phyloP scores from a whole-genome alignment of 1,284 basidiomycete species.

The Sanghuangporus baumii region DNA sequence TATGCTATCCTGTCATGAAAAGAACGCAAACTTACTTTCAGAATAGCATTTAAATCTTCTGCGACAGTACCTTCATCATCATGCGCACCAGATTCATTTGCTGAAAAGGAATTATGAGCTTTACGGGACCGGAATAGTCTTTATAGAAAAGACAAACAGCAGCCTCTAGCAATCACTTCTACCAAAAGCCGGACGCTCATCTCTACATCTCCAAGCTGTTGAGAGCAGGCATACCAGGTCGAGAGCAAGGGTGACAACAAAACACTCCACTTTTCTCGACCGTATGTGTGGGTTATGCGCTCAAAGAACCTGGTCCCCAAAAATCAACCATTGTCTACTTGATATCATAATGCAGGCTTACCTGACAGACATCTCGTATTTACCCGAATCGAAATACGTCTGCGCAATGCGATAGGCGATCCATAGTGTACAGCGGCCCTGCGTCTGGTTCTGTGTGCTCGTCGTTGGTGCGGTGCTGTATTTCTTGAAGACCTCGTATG shows the following conservation, averaged over 20 bases:
- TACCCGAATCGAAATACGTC: constrained; percentile 70
- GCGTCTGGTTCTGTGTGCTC: constrained; percentile 34
- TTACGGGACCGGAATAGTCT: not conserved
- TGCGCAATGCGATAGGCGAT: constrained; percentile 84
- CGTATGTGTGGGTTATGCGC: constrained; percentile 77
- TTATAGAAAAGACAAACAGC: not conserved
- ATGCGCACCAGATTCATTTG: constrained; percentile 26
- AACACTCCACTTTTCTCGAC: constrained; percentile 65
- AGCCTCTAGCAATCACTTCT: constrained; percentile 67
- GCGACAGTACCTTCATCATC: constrained; percentile 40
- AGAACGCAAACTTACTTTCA: constrained; percentile 46
- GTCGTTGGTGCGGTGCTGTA: constrained; percentile 35
- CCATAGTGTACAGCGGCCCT: constrained; percentile 74
- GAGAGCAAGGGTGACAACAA: constrained; percentile 68
- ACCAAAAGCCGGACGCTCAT: constrained; percentile 65
- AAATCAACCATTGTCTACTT: not conserved
- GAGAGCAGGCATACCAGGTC: constrained; percentile 77
- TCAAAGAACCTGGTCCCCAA: constrained; percentile 71
- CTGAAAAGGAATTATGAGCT: constrained; percentile 6
- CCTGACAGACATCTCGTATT: constrained; percentile 81
- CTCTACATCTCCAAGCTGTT: constrained; percentile 69
- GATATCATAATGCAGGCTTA: constrained; percentile 28
- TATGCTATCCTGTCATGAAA: not conserved
- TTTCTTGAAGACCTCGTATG: constrained; percentile 87
- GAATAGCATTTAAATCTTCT: constrained; percentile 62